Conservation (phyloP, 352 stramenopile species). For the Peronospora farinosa region DNA sequence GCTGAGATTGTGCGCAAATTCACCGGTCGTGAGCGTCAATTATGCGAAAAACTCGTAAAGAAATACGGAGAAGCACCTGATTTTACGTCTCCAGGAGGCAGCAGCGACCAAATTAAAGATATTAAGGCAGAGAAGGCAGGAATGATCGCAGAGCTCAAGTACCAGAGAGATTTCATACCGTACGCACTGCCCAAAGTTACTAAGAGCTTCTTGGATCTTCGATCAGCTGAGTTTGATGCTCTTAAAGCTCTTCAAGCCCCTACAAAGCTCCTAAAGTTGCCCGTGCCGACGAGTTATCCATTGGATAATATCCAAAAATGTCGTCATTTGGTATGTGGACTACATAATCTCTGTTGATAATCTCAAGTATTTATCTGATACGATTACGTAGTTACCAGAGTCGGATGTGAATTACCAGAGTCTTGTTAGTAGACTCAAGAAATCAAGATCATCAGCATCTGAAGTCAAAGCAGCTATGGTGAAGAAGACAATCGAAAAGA, state of each 20-base stretch:
- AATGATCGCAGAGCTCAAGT: constrained; percentile 14
- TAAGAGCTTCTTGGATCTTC: constrained; percentile 42
- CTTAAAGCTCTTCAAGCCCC: constrained; percentile 35
- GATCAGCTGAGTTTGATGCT: constrained; percentile 46
- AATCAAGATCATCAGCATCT: constrained; percentile 16
- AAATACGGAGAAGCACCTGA: constrained; percentile 66
- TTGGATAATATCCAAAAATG: constrained; percentile 89
- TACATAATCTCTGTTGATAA: neutral
- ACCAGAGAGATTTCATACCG: constrained; percentile 34
- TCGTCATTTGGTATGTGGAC: constrained; percentile 45
- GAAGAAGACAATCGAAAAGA: constrained; percentile 6
- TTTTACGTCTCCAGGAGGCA: constrained; percentile 9
- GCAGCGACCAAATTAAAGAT: neutral
- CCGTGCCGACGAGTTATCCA: constrained; percentile 28
- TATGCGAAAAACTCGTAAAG: constrained; percentile 68
- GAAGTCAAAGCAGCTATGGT: constrained; percentile 7
- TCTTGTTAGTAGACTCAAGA: constrained; percentile 29
- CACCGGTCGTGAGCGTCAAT: constrained; percentile 42
- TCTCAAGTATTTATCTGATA: neutral
- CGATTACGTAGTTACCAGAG: constrained; percentile 47
- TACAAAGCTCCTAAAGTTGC: constrained; percentile 22
- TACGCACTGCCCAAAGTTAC: constrained; percentile 14
- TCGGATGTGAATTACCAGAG: constrained; percentile 50
- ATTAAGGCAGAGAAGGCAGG: neutral
- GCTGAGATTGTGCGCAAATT: constrained; percentile 73